These are phyloP conservation scores for Fusarium keratoplasticum DNA, from an alignment of 2,329 filamentous ascomycete genomes.

Conservation along the genomic window DNA sequence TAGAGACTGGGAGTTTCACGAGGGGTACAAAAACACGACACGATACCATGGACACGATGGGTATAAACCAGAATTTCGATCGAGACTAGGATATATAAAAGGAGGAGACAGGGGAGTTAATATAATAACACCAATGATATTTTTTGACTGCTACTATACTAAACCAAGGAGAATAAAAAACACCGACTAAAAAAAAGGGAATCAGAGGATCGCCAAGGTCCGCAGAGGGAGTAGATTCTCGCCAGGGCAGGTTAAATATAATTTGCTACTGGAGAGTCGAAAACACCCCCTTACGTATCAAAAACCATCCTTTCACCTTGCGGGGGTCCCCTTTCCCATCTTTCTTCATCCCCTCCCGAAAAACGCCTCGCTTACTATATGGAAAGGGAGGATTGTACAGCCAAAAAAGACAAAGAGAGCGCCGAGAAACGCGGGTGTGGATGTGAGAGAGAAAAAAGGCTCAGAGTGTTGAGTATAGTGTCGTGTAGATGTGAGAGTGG, in stretches of 20 bases:
- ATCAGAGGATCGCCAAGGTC: slow-evolving; percentile 20
- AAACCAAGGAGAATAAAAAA: slow-evolving; percentile 37
- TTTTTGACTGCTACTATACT: slow-evolving; percentile 41
- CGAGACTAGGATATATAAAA: neutral
- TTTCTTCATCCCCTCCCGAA: slow-evolving; percentile 38
- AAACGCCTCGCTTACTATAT: slow-evolving; percentile 50
- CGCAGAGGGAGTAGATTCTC: neutral
- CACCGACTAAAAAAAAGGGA: slow-evolving; percentile 5
- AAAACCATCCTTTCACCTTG: slow-evolving; percentile 19
- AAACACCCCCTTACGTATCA: neutral
- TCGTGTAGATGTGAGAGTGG: neutral
- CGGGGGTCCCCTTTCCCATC: slow-evolving; percentile 31
- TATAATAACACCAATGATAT: slow-evolving; percentile 27
- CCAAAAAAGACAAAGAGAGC: slow-evolving; percentile 31
- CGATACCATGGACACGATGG: slow-evolving; percentile 9
- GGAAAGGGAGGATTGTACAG: slow-evolving; percentile 40
- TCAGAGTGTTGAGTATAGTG: neutral
- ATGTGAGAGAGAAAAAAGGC: slow-evolving; percentile 4
- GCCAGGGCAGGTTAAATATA: neutral
- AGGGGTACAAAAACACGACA: neutral
- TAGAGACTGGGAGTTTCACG: slow-evolving; percentile 9
- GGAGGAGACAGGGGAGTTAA: neutral
- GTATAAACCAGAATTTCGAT: neutral
- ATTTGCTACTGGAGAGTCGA: neutral
- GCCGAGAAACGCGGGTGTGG: slow-evolving; percentile 14